Base-by-base conservation (phyloP, 371 early-diverging fungal genomes). In the Zancudomyces culisetae region DNA sequence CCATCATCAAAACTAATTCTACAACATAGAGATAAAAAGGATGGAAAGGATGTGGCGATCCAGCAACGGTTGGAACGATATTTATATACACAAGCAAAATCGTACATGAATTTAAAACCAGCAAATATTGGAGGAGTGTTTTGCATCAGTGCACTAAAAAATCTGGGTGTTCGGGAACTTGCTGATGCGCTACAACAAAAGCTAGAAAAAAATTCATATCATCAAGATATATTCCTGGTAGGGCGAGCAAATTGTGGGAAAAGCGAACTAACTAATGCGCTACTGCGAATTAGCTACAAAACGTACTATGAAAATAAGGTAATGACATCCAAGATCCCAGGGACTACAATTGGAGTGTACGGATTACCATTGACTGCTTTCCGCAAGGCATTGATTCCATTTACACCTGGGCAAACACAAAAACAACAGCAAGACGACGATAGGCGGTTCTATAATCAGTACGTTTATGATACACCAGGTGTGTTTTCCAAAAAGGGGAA, bases 181-280 rank as follows among this genome's bases (percentile, higher is more conserved):
- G 60, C 76, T 23, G 64, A 63, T 3, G 65, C 66, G 2, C 63
- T 81, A 1, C 55, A 60, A 1, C 51, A 58, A n/a, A 70, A 64
- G 10, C n/a, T n/a, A n/a, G n/a, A n/a, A n/a, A n/a, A n/a, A n/a
- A n/a, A n/a, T n/a, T 35, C 35, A 15, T 6, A 6, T 6, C 62
- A 74, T 19, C 48, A 67, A 2, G 78, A 83, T 56, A 58, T 83
- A 2, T 82, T 80, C 52, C 52, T 82, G 45, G 69, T 83, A 3
- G 83, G 83, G 0, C 70, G 73, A 26, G 78, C 80, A 2, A 83
- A 82, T 52, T 81, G 76, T 4, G 83, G 83, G 30, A 83, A 83
- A 60, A 79, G 80, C 0, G 76, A 78, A 19, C 61, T 83, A 1
- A 66, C 81, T 40, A 80, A 83, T 46, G 67, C 72, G 15, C 59